These are phyloP conservation scores for Raphanus sativus DNA, from an alignment of 345 rosid genomes.

Conservation along the genomic window DNA sequence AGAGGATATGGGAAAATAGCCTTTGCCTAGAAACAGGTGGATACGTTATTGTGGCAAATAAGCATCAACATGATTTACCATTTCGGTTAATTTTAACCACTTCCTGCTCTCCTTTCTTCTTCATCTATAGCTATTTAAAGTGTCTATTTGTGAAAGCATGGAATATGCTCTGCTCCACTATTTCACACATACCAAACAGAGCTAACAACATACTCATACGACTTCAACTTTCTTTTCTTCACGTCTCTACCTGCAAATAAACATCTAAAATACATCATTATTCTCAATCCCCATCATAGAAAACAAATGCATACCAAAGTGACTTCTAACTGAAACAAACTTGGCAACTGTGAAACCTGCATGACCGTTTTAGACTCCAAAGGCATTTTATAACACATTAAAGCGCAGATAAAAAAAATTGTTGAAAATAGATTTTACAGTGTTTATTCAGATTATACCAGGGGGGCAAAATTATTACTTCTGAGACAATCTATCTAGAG, in stretches of 20 bases:
- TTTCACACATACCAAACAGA: constrained; percentile 35
- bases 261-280: constrained; percentile 4
- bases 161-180: constrained; percentile 39
- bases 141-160: constrained; percentile 31
- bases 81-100: constrained; percentile 12
- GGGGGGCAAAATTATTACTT: neutral
- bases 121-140: constrained; percentile 6
- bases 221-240: constrained; percentile 24
- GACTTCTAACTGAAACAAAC: constrained; percentile 7
- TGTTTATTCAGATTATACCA: too few relatives aligned
- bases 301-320: constrained; percentile 7
- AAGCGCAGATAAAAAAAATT: neutral
- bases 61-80: constrained; percentile 21
- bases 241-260: constrained; percentile 37
- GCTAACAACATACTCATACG: constrained; percentile 30
- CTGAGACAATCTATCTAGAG: neutral
- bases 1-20: neutral
- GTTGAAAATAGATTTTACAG: neutral
- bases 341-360: neutral
- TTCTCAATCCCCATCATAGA: constrained; percentile 8
- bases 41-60: constrained; percentile 9
- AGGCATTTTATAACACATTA: neutral
- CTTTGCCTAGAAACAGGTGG: neutral
- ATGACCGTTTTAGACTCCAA: neutral
- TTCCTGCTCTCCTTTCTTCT: constrained; percentile 22